These are phyloP conservation scores for Euphorbia peplus DNA, from an alignment of 345 rosid species.

Conservation along the genomic window DNA sequence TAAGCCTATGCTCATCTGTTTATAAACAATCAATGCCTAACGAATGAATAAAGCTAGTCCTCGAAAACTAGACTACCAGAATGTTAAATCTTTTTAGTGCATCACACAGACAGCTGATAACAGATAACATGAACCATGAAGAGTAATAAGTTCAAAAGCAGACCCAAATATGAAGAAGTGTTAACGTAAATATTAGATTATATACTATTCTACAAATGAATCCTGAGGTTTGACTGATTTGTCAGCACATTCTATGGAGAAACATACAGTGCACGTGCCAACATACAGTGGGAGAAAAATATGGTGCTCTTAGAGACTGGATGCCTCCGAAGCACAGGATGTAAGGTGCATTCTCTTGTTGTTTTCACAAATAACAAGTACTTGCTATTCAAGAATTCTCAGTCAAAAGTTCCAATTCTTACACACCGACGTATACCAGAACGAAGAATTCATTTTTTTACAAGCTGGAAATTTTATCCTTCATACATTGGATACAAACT, in stretches of 20 bases:
- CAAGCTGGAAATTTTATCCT: slow-evolving; percentile 19
- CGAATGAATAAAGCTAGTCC: neutral
- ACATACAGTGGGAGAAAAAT: neutral
- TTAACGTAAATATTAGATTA: too few relatives aligned
- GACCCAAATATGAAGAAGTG: too few relatives aligned
- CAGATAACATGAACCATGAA: too few relatives aligned
- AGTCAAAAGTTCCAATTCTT: slow-evolving; percentile 4
- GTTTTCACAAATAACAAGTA: neutral
- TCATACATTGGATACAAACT: slow-evolving; percentile 21
- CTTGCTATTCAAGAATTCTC: slow-evolving; percentile 4
- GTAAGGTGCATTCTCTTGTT: neutral
- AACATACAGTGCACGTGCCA: too few relatives aligned
- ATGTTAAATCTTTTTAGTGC: neutral
- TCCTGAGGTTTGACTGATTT: too few relatives aligned
- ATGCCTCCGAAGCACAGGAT: neutral
- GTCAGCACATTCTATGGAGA: too few relatives aligned
- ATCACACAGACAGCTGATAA: too few relatives aligned
- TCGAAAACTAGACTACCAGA: neutral
- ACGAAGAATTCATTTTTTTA: slow-evolving; percentile 18
- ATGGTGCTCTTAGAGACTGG: neutral
- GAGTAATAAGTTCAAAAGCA: too few relatives aligned
- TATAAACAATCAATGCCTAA: neutral
- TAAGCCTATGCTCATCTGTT: neutral
- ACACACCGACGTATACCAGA: slow-evolving; percentile 6
- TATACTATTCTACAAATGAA: too few relatives aligned